phyloP scores from a whole-genome alignment of 108 stramenopile species.

The Aurantiochytrium sp. region DNA sequence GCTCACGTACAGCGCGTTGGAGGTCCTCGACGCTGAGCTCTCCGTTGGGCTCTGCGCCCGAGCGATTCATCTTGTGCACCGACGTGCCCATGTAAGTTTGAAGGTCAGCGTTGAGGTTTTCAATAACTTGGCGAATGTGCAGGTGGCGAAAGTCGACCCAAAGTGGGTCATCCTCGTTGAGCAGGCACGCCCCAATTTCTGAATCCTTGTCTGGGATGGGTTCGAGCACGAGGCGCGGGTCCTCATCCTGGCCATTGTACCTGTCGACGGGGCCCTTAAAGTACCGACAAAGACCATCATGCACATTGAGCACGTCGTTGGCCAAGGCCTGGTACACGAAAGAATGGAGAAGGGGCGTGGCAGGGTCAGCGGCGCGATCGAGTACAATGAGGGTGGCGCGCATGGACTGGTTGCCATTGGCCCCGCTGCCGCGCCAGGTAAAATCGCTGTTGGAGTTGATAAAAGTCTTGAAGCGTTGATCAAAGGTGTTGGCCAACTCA shows the following conservation, averaged over 20 bases:
- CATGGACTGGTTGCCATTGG: constrained; percentile 48
- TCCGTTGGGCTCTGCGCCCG: neutral
- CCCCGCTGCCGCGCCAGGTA: constrained; percentile 80
- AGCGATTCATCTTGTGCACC: neutral
- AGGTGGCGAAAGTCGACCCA: constrained; percentile 65
- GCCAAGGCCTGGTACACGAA: constrained; percentile 96
- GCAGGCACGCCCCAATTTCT: constrained; percentile 24
- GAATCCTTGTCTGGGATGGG: neutral
- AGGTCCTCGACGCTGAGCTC: constrained; percentile 72
- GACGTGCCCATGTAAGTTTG: constrained; percentile 42
- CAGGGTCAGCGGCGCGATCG: constrained; percentile 80
- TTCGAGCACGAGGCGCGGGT: constrained; percentile 52
- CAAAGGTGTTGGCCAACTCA: constrained; percentile 67
- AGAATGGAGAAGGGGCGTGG: constrained; percentile 93
- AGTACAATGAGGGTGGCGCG: constrained; percentile 78
- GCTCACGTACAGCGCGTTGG: constrained; percentile 74
- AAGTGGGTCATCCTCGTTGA: constrained; percentile 85
- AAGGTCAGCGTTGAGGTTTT: constrained; percentile 65
- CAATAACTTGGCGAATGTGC: constrained; percentile 88
- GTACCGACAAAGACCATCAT: constrained; percentile 72
- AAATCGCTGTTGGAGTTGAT: constrained; percentile 60
- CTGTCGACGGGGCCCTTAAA: constrained; percentile 39
- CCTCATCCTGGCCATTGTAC: neutral
- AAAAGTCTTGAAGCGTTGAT: constrained; percentile 72
- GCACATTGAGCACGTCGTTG: constrained; percentile 73